A percentile compares a stretch with the other conserved stretches of the same genome.
phyloP scores from a whole-genome alignment of 2,329 filamentous ascomycete species.

The Pseudogymnoascus sp. region DNA sequence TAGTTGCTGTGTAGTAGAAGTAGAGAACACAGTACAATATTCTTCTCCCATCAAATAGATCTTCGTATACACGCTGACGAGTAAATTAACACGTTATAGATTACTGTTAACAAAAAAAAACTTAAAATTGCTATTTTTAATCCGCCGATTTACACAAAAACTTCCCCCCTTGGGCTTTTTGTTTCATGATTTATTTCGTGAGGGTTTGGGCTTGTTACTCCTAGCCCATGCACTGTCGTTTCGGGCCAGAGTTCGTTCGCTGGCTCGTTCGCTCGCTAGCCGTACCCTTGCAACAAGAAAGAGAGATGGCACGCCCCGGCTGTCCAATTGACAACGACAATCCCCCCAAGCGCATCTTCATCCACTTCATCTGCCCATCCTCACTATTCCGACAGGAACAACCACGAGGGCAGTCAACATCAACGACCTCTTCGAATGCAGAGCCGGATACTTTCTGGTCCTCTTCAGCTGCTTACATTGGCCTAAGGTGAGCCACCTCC shows the following conservation, averaged over 20 bases:
- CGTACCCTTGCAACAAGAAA: constrained; percentile 1
- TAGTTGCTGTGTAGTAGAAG: background rate
- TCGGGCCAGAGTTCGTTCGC: constrained; percentile 7
- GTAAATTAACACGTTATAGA: background rate
- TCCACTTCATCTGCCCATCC: constrained; percentile 6
- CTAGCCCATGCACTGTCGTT: constrained; percentile 3
- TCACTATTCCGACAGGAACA: constrained; percentile 4
- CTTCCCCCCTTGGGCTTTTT: background rate
- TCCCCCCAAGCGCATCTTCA: constrained; percentile 7
- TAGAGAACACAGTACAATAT: too few species aligned
- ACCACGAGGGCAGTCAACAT: constrained; percentile 4
- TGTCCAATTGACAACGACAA: constrained; percentile 7
- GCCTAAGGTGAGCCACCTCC: background rate
- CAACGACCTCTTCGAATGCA: background rate
- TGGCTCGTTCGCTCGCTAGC: constrained; percentile 5
- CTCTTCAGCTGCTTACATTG: background rate
- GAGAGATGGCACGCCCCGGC: constrained; percentile 5
- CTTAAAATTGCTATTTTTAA: background rate
- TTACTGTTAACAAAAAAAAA: background rate
- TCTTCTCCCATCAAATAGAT: background rate
- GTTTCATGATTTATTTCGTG: constrained; percentile 3
- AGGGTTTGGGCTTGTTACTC: background rate
- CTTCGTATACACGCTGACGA: background rate
- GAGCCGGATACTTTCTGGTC: background rate
- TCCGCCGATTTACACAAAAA: background rate